Evolutionary conservation across 768 basidiomycete species (phyloP), one percentile per base, ranked within the genome.

Genomic region (Pulveroboletus sp.): DNA sequence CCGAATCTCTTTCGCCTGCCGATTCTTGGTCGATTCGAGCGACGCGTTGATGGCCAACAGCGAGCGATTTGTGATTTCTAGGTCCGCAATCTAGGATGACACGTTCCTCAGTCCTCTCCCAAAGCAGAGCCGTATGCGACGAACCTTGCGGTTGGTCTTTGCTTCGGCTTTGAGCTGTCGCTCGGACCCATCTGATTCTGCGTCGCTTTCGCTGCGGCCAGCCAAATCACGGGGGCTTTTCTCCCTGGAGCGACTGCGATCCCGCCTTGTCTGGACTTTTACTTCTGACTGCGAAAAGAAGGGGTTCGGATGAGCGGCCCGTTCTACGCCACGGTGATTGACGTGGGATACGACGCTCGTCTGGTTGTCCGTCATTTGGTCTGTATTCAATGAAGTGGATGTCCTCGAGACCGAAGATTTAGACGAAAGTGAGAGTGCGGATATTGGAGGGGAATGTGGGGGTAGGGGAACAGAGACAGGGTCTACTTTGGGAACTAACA

Each of bases 1-100:
- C 19, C 88, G 80, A 43, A 95, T 93, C 68, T 95, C 93, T 54
- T 81, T 83, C 7, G 85, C 81, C 60, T 94, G 92, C 24, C 77
- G 78, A 55, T 86, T 80, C 68, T 90, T 92, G 29, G 81, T 79
- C 31, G 82, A 78, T 66, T 95, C 92, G 19, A 95, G 75, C 16
- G 86, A 79, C 2, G 85, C 73, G 60, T 94, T 95, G 69, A 95
- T 92, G 2, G 82, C 81, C 39, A 94, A 75, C 16, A 95, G 76
- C 2, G 92, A 95, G 29, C 80, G 77, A 66, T 92, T 94, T 6
- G 90, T 86, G 60, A 95, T 95, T 68, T 94, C 90, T 11, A 95
- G 75, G 70, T 95, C 92, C 12, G 87, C 89, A 49, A 95, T 94
- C 93, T 95, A 50, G 16, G 37, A 33, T 35, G 43, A 52, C 14